Evolutionary conservation across 2,329 filamentous ascomycete genomes (phyloP).

Genomic region (Aspergillus japonicus): DNA sequence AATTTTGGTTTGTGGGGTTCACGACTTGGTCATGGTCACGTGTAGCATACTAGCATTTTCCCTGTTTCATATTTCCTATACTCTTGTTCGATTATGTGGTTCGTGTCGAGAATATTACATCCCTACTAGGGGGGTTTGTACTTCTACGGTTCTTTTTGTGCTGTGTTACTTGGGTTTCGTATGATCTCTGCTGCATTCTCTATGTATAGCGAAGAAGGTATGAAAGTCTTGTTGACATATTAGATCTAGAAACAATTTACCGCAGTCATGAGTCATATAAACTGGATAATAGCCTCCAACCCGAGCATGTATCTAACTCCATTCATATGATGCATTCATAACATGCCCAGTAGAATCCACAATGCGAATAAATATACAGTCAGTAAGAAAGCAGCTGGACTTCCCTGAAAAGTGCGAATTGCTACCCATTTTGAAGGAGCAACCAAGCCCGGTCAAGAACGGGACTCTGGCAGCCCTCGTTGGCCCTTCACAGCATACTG

Average conservation of each 20-base stretch:
- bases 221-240: too few species aligned
- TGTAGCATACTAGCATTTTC: slow-evolving; percentile 26
- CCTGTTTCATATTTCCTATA: slow-evolving; percentile 7
- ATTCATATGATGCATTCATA: too few species aligned
- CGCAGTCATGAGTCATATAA: too few species aligned
- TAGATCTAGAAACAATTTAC: too few species aligned
- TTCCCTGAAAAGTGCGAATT: not conserved
- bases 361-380: not conserved
- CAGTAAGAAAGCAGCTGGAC: not conserved
- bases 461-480: not conserved
- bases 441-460: not conserved
- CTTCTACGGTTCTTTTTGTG: not conserved
- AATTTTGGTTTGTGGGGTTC: slow-evolving; percentile 17
- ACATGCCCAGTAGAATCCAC: not conserved
- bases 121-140: not conserved
- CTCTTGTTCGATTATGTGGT: slow-evolving; percentile 20
- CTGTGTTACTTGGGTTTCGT: too few species aligned
- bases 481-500: not conserved
- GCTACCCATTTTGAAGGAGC: not conserved
- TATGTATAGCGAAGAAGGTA: too few species aligned
- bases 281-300: too few species aligned
- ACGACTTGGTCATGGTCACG: slow-evolving; percentile 12
- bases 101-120: slow-evolving; percentile 17
- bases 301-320: too few species aligned
- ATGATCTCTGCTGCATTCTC: too few species aligned